Evolutionary conservation across 345 rosid species (phyloP), one percentile per base, ranked within the genome.

Genomic region (Hevea brasiliensis): DNA sequence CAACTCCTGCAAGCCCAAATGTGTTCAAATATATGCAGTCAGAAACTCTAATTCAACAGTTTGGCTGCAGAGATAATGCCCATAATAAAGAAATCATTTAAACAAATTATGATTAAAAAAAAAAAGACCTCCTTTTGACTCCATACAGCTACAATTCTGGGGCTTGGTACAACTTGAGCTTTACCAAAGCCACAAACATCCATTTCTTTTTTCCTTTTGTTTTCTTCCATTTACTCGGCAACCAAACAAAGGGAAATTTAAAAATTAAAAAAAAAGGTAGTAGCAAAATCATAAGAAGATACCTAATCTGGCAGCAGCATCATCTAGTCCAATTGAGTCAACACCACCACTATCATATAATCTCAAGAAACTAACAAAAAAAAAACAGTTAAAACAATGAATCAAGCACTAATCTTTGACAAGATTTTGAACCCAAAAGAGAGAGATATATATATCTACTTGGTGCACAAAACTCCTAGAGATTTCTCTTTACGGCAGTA

Each of bases 401-500:
- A 29, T 1, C 24, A 24, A 51, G 26, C 8, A 53, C 12, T 50
- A 60, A 58, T 23, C 68, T 57, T 71, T 37, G 47, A 47, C 24
- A 29, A 70, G 32, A 82, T 67, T 35, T 26, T 70, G 47, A 42
- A 76, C 42, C 44, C 27, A 59, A 23, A n/a, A 47, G 6, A 47
- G 37, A 73, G 13, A 21, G 12, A 13, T 45, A 47, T 58, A 24
- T 8, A 48, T 59, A 24, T 24, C 23, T 77, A 92, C 97, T 89
- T 89, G 71, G 91, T 72, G 84, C 92, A 91, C 12, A 92, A 51
- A 72, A 90, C 81, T 26, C 92, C 94, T 6, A 92, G 90, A 71
- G 97, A 89, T 86, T 87, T 90, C 44, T 90, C 96, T 77, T 90
- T 92, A 64, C 96, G 90, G 80, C 88, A 73, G 84, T 89, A 92